Evolutionary conservation across 1,284 basidiomycete species (phyloP).

Genomic region (Phylloboletellus chloephorus): DNA sequence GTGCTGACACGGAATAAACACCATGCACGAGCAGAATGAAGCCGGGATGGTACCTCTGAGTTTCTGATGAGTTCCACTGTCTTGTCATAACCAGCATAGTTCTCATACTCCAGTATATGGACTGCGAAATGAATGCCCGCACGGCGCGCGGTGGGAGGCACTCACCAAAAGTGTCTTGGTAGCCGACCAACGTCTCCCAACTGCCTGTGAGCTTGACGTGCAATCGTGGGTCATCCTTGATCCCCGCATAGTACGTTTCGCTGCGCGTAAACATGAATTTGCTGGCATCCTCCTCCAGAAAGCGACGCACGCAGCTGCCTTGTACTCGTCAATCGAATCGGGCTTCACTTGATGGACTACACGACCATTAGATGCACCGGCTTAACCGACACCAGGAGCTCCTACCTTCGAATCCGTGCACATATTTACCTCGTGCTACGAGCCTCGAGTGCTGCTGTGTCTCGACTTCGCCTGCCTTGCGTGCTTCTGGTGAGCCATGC

Average conservation of each 20-base stretch:
- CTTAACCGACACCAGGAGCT: neutral
- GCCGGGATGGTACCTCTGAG: constrained; percentile 46
- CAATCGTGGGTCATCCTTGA: constrained; percentile 67
- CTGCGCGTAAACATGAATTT: constrained; percentile 36
- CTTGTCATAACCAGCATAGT: constrained; percentile 80
- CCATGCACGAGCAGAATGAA: constrained; percentile 2
- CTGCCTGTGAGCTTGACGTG: constrained; percentile 85
- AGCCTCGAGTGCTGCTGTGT: constrained; percentile 76
- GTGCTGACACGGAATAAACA: constrained; percentile 42
- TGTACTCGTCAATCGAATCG: constrained; percentile 74
- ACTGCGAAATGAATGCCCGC: constrained; percentile 32
- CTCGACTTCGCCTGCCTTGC: constrained; percentile 73
- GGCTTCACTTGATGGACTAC: constrained; percentile 82
- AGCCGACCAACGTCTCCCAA: constrained; percentile 85
- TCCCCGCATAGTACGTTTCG: constrained; percentile 73
- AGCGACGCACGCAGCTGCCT: constrained; percentile 73
- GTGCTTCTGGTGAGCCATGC: constrained; percentile 80
- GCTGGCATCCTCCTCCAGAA: constrained; percentile 6
- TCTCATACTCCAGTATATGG: constrained; percentile 86
- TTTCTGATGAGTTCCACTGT: constrained; percentile 54
- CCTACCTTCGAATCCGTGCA: constrained; percentile 85
- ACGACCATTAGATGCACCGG: constrained; percentile 6
- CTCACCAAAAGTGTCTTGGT: constrained; percentile 74
- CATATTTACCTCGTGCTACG: constrained; percentile 82
- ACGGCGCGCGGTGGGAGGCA: neutral